Conservation (phyloP, 192 early-diverging fungal genomes). For the Gamsiella multidivaricata region DNA sequence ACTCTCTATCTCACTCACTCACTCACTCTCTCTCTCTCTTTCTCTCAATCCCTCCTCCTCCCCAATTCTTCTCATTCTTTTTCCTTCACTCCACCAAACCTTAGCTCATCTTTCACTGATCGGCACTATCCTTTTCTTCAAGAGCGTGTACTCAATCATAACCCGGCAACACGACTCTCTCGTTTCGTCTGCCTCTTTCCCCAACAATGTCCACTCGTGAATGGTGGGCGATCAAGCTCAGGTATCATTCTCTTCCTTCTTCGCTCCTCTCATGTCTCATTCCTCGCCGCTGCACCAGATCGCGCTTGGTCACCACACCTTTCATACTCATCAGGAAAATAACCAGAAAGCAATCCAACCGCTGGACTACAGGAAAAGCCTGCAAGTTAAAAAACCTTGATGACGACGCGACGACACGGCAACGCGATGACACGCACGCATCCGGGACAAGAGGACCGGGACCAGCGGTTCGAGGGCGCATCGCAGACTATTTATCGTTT, state of each 20-base stretch:
- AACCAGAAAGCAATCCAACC: too few relatives aligned
- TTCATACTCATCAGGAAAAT: too few relatives aligned
- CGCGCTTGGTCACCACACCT: background rate
- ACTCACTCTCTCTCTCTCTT: background rate
- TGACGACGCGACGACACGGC: too few relatives aligned
- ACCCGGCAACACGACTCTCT: background rate
- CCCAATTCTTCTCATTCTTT: background rate
- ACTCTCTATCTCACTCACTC: background rate
- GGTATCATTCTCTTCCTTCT: constrained; percentile 8
- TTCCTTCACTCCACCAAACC: background rate
- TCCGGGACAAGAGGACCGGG: too few relatives aligned
- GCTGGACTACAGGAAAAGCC: too few relatives aligned
- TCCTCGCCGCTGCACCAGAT: background rate
- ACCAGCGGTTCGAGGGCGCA: too few relatives aligned
- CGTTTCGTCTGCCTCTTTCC: background rate
- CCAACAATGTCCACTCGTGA: constrained; percentile 45
- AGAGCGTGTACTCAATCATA: background rate
- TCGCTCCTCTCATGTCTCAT: background rate
- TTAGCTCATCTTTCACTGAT: too few relatives aligned
- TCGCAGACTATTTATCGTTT: background rate
- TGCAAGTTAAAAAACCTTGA: too few relatives aligned
- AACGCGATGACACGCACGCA: too few relatives aligned
- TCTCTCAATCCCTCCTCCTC: background rate
- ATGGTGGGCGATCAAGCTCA: constrained; percentile 54
- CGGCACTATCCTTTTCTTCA: background rate